A percentile compares a stretch with the other conserved stretches of the same genome.
These are phyloP conservation scores for Lunularia cruciata DNA, from an alignment of 225 moss, liverwort and hornwort genomes.

Conservation along the genomic window DNA sequence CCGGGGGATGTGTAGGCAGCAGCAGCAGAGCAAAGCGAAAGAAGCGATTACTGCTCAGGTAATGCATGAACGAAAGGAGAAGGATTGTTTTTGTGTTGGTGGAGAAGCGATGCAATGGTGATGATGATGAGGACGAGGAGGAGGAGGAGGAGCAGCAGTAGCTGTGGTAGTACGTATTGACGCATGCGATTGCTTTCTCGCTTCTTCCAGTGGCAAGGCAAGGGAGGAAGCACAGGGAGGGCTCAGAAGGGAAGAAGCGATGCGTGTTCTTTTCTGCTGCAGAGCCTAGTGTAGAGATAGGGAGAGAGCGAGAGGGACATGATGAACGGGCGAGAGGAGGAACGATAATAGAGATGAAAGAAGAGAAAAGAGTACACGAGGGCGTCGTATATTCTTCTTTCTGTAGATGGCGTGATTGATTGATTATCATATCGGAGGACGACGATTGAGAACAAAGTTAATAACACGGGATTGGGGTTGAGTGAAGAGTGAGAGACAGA, in stretches of 20 bases:
- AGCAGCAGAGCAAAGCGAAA: conserved; percentile 11
- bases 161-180: conserved; percentile 4
- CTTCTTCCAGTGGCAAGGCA: conserved; percentile 15
- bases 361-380: neutral
- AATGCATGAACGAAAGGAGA: neutral
- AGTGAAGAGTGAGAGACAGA: neutral
- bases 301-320: neutral
- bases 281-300: neutral
- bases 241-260: neutral
- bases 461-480: neutral
- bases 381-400: neutral
- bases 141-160: neutral
- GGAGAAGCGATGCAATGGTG: neutral
- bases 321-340: neutral
- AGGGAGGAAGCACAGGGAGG: neutral
- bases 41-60: neutral
- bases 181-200: neutral
- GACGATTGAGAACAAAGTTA: neutral
- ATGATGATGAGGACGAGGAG: neutral
- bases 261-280: neutral
- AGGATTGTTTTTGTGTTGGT: conserved; percentile 4
- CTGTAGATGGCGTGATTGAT: conserved; percentile 5
- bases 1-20: neutral
- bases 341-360: neutral
- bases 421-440: conserved; percentile 6